Evolutionary conservation across 768 basidiomycete species (phyloP).

Genomic region (Lactarius psammicola): DNA sequence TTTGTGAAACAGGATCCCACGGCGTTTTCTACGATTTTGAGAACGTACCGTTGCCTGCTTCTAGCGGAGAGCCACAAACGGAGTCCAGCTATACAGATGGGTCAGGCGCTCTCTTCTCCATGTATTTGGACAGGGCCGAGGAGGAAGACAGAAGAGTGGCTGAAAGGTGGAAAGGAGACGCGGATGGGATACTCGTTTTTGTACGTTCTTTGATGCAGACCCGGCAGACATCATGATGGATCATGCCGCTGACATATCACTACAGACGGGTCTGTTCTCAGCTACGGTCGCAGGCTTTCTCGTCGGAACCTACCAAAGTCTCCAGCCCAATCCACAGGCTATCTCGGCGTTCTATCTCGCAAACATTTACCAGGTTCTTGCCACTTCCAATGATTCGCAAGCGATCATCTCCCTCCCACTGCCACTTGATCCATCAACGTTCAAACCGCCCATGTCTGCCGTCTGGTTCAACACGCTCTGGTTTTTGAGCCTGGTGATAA

Average conservation of each 20-base stretch:
- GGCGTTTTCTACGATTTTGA: constrained; percentile 13
- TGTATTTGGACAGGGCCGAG: constrained; percentile 20
- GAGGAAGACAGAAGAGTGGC: constrained; percentile 18
- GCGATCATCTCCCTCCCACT: neutral
- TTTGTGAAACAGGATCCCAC: neutral
- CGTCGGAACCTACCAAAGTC: constrained; percentile 6
- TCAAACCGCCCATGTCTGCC: constrained; percentile 33
- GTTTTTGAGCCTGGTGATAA: constrained; percentile 41
- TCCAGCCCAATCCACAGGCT: constrained; percentile 14
- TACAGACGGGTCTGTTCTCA: constrained; percentile 26
- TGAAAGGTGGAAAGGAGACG: constrained; percentile 25
- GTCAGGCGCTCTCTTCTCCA: constrained; percentile 17
- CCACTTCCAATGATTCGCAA: constrained; percentile 1
- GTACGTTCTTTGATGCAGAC: constrained; percentile 5
- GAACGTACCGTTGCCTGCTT: neutral
- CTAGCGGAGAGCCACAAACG: neutral
- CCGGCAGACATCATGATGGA: neutral
- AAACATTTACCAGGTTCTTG: constrained; percentile 9
- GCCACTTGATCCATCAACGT: constrained; percentile 9
- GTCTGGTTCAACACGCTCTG: constrained; percentile 44
- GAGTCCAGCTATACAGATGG: constrained; percentile 2
- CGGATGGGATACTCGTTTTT: constrained; percentile 24
- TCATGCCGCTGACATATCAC: neutral
- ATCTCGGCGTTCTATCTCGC: constrained; percentile 9
- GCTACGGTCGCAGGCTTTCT: constrained; percentile 24